Percentiles rank a stretch among this genome's conserved stretches.
phyloP scores from a whole-genome alignment of 768 basidiomycete genomes.

The Phylloporus scabripes region DNA sequence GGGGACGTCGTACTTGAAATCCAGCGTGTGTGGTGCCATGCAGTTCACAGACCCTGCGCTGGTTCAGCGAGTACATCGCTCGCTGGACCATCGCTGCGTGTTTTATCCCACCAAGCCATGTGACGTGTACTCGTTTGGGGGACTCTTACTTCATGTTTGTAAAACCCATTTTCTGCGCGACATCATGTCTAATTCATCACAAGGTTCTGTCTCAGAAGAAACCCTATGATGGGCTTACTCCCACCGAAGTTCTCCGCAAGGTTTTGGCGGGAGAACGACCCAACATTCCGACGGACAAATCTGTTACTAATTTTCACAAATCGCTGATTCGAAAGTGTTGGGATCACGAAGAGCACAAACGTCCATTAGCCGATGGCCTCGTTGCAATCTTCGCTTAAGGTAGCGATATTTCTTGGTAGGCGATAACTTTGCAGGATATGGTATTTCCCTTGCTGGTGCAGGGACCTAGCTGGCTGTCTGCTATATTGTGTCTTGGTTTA shows the following conservation, averaged over 20 bases:
- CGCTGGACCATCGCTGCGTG: not conserved
- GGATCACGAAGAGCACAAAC: conserved; percentile 11
- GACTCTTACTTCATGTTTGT: conserved; percentile 32
- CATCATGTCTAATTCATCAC: conserved; percentile 4
- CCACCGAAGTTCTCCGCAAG: not conserved
- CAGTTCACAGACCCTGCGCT: conserved; percentile 43
- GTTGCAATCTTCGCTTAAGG: not conserved
- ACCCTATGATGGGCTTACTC: conserved; percentile 11
- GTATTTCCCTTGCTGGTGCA: too few species aligned
- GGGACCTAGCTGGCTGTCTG: too few species aligned
- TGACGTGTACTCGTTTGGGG: conserved; percentile 31
- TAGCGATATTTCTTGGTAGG: not conserved
- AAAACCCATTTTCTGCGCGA: not conserved
- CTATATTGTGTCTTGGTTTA: too few species aligned
- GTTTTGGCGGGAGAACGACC: conserved; percentile 12
- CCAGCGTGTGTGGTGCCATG: conserved; percentile 32
- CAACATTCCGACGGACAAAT: conserved; percentile 3
- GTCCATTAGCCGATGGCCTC: conserved; percentile 15
- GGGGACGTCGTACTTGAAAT: conserved; percentile 29
- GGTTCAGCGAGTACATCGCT: conserved; percentile 1
- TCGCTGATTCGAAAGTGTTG: conserved; percentile 15
- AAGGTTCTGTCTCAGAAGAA: conserved; percentile 20
- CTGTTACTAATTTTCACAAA: not conserved
- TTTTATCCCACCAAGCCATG: conserved; percentile 14
- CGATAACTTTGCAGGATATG: not conserved